Conservation (phyloP, 192 early-diverging fungal species). For the Pecoramyces ruminantium region DNA sequence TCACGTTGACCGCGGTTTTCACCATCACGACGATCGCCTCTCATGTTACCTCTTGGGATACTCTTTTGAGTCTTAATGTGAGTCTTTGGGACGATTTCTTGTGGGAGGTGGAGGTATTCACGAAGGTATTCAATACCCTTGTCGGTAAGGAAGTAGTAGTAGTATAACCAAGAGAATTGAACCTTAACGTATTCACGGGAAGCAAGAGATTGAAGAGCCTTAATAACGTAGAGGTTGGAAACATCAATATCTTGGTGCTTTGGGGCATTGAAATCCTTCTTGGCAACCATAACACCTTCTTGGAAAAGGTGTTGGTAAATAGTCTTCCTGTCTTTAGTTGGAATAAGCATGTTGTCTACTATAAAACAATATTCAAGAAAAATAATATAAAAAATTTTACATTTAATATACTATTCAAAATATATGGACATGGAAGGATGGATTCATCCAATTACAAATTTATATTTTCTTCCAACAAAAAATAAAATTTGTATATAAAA, state of each 20-base stretch:
- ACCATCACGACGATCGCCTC: constrained; percentile 20
- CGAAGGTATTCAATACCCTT: constrained; percentile 96
- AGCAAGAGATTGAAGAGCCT: constrained; percentile 90
- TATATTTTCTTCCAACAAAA: too few species aligned
- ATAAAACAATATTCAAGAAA: neutral
- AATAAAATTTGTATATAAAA: too few species aligned
- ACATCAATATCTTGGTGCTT: constrained; percentile 94
- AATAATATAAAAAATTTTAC: too few species aligned
- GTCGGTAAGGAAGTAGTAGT: constrained; percentile 98
- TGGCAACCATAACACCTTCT: constrained; percentile 95
- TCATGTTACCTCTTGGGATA: constrained; percentile 4
- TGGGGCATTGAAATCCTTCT: constrained; percentile 95
- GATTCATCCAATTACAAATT: too few species aligned
- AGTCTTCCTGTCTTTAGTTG: constrained; percentile 87
- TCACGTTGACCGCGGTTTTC: constrained; percentile 77
- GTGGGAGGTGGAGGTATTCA: constrained; percentile 88
- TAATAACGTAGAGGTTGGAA: constrained; percentile 97
- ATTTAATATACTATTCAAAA: too few species aligned
- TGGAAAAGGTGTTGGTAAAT: constrained; percentile 89
- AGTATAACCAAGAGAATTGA: constrained; percentile 99
- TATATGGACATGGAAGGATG: too few species aligned
- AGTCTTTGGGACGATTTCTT: constrained; percentile 91
- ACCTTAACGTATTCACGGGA: constrained; percentile 88
- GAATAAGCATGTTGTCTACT: constrained; percentile 74
- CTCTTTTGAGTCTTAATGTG: constrained; percentile 85